phyloP scores from a whole-genome alignment of 2,329 filamentous ascomycete genomes.

The Pleoardoris graminearum region DNA sequence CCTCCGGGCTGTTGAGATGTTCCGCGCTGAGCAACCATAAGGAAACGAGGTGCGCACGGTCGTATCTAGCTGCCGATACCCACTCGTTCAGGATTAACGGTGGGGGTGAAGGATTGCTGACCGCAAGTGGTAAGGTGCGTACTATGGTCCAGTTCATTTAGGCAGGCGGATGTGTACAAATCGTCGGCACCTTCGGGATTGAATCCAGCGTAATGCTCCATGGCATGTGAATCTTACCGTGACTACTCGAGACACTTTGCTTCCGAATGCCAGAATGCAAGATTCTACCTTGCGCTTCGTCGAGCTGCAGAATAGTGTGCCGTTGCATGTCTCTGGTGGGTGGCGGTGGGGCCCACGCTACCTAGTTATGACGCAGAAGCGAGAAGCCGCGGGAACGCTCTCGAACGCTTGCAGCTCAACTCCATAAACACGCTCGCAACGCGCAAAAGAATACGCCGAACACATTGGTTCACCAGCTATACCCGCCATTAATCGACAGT shows the following conservation, averaged over 20 bases:
- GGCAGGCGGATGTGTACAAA: not conserved
- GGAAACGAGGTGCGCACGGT: too few species aligned
- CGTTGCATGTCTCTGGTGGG: not conserved
- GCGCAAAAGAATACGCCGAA: not conserved
- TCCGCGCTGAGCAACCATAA: too few species aligned
- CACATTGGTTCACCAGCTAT: not conserved
- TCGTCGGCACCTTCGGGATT: not conserved
- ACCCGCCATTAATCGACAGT: not conserved
- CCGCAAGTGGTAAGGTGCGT: not conserved
- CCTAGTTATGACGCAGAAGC: constrained; percentile 29
- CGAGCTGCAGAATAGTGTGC: not conserved
- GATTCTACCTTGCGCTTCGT: too few species aligned
- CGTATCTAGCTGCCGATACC: not conserved
- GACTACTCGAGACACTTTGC: too few species aligned
- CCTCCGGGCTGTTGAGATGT: too few species aligned
- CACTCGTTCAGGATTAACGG: not conserved
- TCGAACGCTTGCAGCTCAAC: constrained; percentile 16
- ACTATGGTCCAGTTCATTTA: not conserved
- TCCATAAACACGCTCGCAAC: not conserved
- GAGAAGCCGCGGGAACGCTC: constrained; percentile 19
- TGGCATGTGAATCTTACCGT: too few species aligned
- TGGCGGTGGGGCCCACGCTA: not conserved
- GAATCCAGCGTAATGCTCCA: too few species aligned
- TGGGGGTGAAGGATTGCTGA: not conserved
- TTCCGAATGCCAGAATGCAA: too few species aligned